Evolutionary conservation across 1,139 yeast species (phyloP), one percentile per base, ranked within the genome.

Genomic region (Neolecta irregularis): DNA sequence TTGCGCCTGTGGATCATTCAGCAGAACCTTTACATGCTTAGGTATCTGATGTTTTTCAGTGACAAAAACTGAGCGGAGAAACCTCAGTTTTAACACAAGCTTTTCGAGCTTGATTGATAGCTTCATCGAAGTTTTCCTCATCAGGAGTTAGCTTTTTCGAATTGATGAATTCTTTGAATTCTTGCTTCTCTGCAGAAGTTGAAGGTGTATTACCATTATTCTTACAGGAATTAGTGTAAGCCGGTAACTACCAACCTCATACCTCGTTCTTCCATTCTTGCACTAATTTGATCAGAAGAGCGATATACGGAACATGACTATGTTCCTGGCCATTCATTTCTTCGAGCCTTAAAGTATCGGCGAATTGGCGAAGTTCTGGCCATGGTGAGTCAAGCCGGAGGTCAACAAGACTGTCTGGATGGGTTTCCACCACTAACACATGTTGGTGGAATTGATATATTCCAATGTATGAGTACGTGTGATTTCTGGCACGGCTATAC

Each of bases 381-480:
- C 95, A 88, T 1, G 93, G 88, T 3, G 51, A 44, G 41, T 74
- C 76, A 3, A 85, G 57, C 34, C 94, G 59, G 38, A 85, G 58
- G 48, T 81, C 94, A 24, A 65, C 71, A 3, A 74, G 52, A 7
- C 67, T 59, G 28, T 72, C 71, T 1, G 73, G 72, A 53, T 85
- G 95, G 0, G 93, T 70, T 46, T 85, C 91, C 12, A 80, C 59
- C 1, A 80, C 69, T 3, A 15, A 26, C 4, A 7, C 8, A 9
- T 21, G 11, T 28, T 17, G 21, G 9, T 33, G 11, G 6, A 16
- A 16, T 21, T 29, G 16, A 11, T 35, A 11, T 13, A 22, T 5
- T 21, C 5, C 6, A 20, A 13, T 6, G 20, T 11, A 6, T 22
- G 20, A 24, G 9, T 18, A 36, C 43, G 38, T 18, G 76, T 69